These are phyloP conservation scores for Garcia nutans DNA, from an alignment of 345 rosid species.

Conservation along the genomic window DNA sequence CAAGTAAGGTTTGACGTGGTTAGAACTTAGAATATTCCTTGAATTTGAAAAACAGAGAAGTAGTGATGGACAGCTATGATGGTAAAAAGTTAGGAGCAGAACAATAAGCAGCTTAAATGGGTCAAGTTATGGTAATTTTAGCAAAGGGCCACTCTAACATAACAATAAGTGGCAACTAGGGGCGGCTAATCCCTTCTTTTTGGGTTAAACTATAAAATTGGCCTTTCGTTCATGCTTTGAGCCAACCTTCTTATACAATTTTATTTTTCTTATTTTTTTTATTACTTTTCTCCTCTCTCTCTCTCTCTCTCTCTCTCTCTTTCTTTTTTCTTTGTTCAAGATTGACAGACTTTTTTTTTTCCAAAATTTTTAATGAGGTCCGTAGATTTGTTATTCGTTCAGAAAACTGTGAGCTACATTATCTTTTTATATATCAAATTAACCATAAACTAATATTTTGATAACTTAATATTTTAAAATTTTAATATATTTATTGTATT, in stretches of 20 bases:
- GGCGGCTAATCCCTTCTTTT: slow-evolving; percentile 32
- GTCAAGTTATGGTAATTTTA: neutral
- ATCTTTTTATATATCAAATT: no score
- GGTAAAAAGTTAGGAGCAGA: neutral
- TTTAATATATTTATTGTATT: no score
- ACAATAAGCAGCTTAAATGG: no score
- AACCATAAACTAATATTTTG: no score
- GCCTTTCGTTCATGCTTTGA: slow-evolving; percentile 52
- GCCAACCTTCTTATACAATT: slow-evolving; percentile 28
- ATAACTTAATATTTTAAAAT: no score
- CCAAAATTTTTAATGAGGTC: no score
- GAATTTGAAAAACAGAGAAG: slow-evolving; percentile 7
- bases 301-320: no score
- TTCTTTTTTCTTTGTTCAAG: no score
- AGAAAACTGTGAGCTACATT: no score
- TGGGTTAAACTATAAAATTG: slow-evolving; percentile 27
- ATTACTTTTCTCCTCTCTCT: neutral
- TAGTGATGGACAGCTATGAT: neutral
- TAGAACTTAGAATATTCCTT: slow-evolving; percentile 21
- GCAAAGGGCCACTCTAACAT: slow-evolving; percentile 27
- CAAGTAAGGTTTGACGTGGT: slow-evolving; percentile 10
- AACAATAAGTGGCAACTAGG: slow-evolving; percentile 14
- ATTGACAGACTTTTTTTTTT: no score
- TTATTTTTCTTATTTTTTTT: neutral
- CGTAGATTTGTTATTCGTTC: no score